Conservation (phyloP, 495 filamentous ascomycete species). For the Penicillium crystallinum region DNA sequence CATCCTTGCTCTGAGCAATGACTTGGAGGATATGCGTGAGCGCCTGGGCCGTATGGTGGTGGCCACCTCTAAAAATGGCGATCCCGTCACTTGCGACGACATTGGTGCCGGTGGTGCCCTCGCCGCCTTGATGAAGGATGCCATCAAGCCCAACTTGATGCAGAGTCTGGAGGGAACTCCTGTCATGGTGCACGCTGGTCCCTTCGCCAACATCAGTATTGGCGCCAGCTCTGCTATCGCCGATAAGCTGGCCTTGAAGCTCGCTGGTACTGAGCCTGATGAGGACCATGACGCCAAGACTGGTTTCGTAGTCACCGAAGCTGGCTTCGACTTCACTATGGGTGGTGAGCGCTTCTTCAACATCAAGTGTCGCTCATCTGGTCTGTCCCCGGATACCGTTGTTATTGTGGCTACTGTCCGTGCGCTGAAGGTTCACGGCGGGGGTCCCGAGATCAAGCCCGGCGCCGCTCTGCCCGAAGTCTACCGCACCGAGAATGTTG, state of each 20-base stretch:
- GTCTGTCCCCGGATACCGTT: slow-evolving; percentile 84
- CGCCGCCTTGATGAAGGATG: slow-evolving; percentile 93
- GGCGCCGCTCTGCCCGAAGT: slow-evolving; percentile 76
- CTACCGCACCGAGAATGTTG: slow-evolving; percentile 89
- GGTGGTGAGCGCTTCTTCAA: slow-evolving; percentile 99
- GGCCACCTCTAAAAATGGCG: slow-evolving; percentile 74
- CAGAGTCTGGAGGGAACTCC: slow-evolving; percentile 96
- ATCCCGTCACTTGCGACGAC: slow-evolving; percentile 94
- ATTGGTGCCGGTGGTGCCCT: slow-evolving; percentile 89
- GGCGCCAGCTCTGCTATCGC: slow-evolving; percentile 92
- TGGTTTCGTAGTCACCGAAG: slow-evolving; percentile 95
- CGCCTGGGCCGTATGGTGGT: slow-evolving; percentile 96
- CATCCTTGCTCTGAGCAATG: slow-evolving; percentile 88
- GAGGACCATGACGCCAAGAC: slow-evolving; percentile 80
- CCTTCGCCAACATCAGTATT: slow-evolving; percentile 97
- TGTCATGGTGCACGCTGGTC: slow-evolving; percentile 94
- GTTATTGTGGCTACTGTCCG: slow-evolving; percentile 94
- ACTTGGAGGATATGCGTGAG: slow-evolving; percentile 85
- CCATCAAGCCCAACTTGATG: slow-evolving; percentile 98
- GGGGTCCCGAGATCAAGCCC: slow-evolving; percentile 84
- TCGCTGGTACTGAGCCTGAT: slow-evolving; percentile 91
- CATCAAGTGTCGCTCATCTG: slow-evolving; percentile 96
- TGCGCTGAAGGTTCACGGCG: slow-evolving; percentile 94
- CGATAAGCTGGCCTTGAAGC: slow-evolving; percentile 91
- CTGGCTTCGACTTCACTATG: slow-evolving; percentile 99